Base-by-base conservation (phyloP, 192 early-diverging fungal species). In the Entophlyctis luteolus region DNA sequence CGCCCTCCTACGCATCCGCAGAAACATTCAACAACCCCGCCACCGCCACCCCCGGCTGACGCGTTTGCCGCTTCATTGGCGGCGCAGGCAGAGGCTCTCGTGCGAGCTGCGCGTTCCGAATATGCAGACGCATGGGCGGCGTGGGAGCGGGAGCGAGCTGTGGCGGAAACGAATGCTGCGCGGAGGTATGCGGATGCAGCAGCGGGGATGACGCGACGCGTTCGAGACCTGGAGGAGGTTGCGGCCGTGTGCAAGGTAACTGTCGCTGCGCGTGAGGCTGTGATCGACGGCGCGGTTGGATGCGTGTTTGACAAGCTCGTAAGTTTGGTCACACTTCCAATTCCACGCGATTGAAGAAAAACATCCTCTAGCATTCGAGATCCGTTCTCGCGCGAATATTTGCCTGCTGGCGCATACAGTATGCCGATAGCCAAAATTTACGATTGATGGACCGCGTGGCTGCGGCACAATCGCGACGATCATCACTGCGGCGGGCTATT, bases 371-470 rank as follows among this genome's bases (percentile, higher is more conserved):
- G n/a, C n/a, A 10, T 14, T 45, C 10, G 12, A 45, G n/a, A 45
- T 14, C n/a, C 42, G 10, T 45, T n/a, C 42, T 14, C 10, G n/a
- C 10, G 42, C 42, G n/a, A 45, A 45, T n/a, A 45, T 10, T n/a
- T 14, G n/a, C 10, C 29, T 32, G 12, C 10, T 23, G 53, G 10
- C 23, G 14, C 22, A 20, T 27, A 56, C 23, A 28, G 2, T 62
- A n/a, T 8, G 22, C 18, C 16, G 37, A 59, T 8, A 28, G 1
- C 16, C 58, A 16, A 14, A 18, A 20, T 38, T 45, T 63, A 0
- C 69, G 70, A 12, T 18, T 76, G n/a, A 59, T 69, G 6, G 32
- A 39, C 37, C 69, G 71, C 5, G 23, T 76, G 3, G 74, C 77
- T 0, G 46, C n/a, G 3, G 22, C 37, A 20, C 59, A 67, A 23